Evolutionary conservation across 805 yeast genomes (phyloP), one percentile per base, ranked within the genome.

Genomic region (Wickerhamiella siamensis): DNA sequence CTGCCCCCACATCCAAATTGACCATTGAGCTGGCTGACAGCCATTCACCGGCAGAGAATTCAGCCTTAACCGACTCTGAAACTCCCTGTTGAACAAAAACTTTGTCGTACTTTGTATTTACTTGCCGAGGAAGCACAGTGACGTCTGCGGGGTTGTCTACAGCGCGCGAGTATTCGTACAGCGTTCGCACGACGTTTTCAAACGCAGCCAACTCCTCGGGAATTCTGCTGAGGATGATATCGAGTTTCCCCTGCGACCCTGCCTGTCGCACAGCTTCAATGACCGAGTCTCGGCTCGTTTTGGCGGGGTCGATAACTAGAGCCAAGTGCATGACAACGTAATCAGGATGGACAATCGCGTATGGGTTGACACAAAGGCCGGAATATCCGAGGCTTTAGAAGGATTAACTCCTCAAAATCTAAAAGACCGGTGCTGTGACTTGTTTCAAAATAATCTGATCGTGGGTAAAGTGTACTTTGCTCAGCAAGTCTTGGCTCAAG

Each of bases 401-500:
- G 65, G 63, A 38, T 66, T 71, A 2, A 66, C 65, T 43, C 56
- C 53, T 4, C 47, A 57, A 2, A 78, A 79, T 46, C 55, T 83
- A 21, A 67, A 67, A 41, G 61, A 58, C 2, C 62, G 70, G 2
- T 71, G 70, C 5, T 55, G 64, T 15, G 71, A 68, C 4, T 55
- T 83, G 3, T 74, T 81, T 53, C 57, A 64, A 35, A 53, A 70
- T 43, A 83, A 86, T 52, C 44, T 86, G 10, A 47, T 68, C 1
- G 59, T 83, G 38, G 87, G 79, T 0, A 61, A 67, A 26, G 87
- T 17, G 22, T 3, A 15, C 9, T 4, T 20, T 14, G 5, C 31
- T n/a, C 17, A 29, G 87, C 1, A 48, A 78, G 1, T 57, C 82
- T 8, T 72, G 72, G n/a, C 65, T 75, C 38, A 60, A 70, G 33